Conservation (phyloP, 2,329 filamentous ascomycete genomes). For the Nothopassalora personata region DNA sequence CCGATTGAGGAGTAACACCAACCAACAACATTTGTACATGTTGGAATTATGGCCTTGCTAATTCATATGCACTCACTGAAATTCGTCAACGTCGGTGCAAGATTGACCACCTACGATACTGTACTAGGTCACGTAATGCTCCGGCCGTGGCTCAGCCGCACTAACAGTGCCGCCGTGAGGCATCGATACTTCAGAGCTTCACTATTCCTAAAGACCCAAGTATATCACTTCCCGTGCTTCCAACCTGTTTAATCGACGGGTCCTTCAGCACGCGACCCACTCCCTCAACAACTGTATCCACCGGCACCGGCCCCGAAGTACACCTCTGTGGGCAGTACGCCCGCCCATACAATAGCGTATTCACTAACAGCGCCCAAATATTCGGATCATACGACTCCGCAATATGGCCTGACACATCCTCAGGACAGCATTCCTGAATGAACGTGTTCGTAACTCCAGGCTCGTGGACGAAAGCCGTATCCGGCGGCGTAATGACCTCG, state of each 20-base stretch:
- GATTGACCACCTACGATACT: too few relatives aligned
- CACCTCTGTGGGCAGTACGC: neutral
- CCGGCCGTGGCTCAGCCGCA: too few relatives aligned
- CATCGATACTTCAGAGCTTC: neutral
- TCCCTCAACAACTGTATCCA: neutral
- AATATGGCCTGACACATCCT: conserved; percentile 9
- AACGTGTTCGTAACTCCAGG: conserved; percentile 10
- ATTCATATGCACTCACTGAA: too few relatives aligned
- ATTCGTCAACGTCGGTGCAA: too few relatives aligned
- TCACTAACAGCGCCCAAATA: conserved; percentile 6
- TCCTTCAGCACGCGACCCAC: neutral
- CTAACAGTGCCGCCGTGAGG: too few relatives aligned
- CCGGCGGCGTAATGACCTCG: conserved; percentile 12
- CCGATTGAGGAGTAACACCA: too few relatives aligned
- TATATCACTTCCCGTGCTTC: neutral
- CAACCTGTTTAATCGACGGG: neutral
- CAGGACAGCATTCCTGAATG: conserved; percentile 15
- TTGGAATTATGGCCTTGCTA: too few relatives aligned
- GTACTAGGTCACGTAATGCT: too few relatives aligned
- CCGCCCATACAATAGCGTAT: neutral
- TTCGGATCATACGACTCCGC: conserved; percentile 7
- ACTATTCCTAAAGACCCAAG: neutral
- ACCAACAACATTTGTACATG: too few relatives aligned
- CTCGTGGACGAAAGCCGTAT: conserved; percentile 13
- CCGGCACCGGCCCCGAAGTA: neutral